Conservation (phyloP, 2,329 filamentous ascomycete species). For the Rutstroemia sp. region DNA sequence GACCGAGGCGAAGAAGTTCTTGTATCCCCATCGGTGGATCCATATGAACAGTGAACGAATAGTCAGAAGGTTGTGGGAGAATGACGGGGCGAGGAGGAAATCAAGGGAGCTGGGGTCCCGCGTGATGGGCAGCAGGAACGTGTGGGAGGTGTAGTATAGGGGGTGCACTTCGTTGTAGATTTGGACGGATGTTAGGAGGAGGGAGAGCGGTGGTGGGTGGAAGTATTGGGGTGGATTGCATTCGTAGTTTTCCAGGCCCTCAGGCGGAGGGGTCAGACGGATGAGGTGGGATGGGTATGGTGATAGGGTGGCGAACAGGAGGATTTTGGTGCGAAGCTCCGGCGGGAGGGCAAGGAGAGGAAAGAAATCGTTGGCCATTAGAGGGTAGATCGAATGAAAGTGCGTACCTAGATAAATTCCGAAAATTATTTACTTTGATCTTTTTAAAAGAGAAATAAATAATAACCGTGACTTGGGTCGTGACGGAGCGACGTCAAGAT, state of each 20-base stretch:
- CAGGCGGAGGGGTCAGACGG: too few species aligned
- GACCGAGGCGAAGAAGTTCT: constrained; percentile 16
- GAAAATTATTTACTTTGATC: too few species aligned
- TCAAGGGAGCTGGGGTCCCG: constrained; percentile 13
- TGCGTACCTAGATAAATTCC: too few species aligned
- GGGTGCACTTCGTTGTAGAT: constrained; percentile 24
- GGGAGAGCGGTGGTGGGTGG: constrained; percentile 15
- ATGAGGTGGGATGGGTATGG: not conserved
- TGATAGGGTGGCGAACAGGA: constrained; percentile 12
- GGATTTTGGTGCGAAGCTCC: constrained; percentile 25
- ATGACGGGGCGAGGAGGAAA: constrained; percentile 14
- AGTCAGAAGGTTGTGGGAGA: constrained; percentile 13
- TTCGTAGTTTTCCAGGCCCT: not conserved
- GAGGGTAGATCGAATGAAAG: too few species aligned
- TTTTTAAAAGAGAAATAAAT: too few species aligned
- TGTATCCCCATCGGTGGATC: constrained; percentile 19
- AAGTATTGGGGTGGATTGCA: constrained; percentile 1
- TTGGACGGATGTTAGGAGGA: constrained; percentile 22
- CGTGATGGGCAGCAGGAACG: constrained; percentile 18
- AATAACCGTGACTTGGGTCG: too few species aligned
- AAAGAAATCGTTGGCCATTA: not conserved
- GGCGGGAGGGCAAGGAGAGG: constrained; percentile 23
- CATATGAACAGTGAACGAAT: constrained; percentile 16
- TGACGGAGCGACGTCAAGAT: too few species aligned
- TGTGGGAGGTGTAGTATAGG: constrained; percentile 22